Conservation (phyloP, 805 yeast species). For the Pichia occidentalis region DNA sequence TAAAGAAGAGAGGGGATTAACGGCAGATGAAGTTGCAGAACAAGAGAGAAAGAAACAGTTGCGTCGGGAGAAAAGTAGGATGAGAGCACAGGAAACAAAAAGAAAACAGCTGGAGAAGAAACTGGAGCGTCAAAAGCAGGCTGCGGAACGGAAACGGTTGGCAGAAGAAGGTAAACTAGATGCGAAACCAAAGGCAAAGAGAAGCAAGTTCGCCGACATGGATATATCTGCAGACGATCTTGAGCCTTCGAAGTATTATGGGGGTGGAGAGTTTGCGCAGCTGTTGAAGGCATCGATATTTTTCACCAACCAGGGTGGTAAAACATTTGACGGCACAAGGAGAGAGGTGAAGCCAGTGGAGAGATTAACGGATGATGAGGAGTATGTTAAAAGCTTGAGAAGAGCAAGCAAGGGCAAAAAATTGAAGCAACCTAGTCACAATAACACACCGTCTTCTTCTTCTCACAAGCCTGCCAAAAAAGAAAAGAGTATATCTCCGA, state of each 20-base stretch:
- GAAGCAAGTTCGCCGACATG: slow-evolving; percentile 2
- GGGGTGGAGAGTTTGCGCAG: slow-evolving; percentile 17
- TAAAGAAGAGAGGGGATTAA: slow-evolving; percentile 3
- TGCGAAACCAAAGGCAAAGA: neutral
- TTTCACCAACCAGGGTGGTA: slow-evolving; percentile 22
- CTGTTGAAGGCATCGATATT: slow-evolving; percentile 23
- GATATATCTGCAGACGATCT: slow-evolving; percentile 1
- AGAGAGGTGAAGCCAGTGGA: slow-evolving; percentile 21
- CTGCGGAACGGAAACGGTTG: slow-evolving; percentile 2
- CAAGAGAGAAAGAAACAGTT: slow-evolving; percentile 4
- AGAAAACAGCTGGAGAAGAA: slow-evolving; percentile 3
- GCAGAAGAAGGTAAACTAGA: slow-evolving; percentile 2
- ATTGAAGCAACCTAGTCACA: slow-evolving; percentile 1
- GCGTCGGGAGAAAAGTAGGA: slow-evolving; percentile 2
- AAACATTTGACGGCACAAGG: slow-evolving; percentile 15
- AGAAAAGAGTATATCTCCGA: slow-evolving; percentile 1
- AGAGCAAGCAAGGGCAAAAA: slow-evolving; percentile 10
- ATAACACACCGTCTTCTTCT: too few relatives aligned
- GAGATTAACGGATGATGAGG: slow-evolving; percentile 17
- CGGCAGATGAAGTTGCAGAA: slow-evolving; percentile 8
- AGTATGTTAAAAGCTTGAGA: slow-evolving; percentile 1
- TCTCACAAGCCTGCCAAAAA: too few relatives aligned
- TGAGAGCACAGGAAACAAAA: slow-evolving; percentile 2
- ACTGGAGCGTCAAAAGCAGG: neutral
- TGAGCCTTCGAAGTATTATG: slow-evolving; percentile 13